phyloP scores from a whole-genome alignment of 441 rosid genomes.

The Mallotus repandus region DNA sequence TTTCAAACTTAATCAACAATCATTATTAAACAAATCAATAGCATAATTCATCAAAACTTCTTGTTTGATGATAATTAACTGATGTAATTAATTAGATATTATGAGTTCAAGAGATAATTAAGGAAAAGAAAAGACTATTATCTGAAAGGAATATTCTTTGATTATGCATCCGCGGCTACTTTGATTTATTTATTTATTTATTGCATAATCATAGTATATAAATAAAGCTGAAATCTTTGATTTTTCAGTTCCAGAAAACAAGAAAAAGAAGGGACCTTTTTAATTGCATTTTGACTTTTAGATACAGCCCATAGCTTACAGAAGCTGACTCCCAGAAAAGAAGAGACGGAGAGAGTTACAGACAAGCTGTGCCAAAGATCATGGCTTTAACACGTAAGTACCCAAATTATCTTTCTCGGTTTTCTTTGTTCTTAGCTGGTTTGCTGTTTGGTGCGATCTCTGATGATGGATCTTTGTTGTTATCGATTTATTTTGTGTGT shows the following conservation, averaged over 20 bases:
- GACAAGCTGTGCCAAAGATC: constrained; percentile 1
- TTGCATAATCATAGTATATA: no score
- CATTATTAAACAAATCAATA: no score
- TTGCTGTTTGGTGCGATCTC: background rate
- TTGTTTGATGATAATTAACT: background rate
- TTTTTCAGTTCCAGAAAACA: no score
- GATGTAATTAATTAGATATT: background rate
- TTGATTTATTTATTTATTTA: no score
- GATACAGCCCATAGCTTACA: background rate
- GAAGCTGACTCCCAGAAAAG: no score
- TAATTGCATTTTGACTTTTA: background rate
- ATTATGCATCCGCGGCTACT: constrained; percentile 2
- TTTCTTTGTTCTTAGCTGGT: background rate
- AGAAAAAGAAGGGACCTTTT: no score
- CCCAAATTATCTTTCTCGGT: constrained; percentile 5
- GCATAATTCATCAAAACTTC: no score
- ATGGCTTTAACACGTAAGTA: constrained; percentile 34
- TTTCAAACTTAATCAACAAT: no score
- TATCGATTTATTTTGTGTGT: background rate
- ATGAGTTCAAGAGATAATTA: no score
- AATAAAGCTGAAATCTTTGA: background rate
- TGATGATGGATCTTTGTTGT: background rate
- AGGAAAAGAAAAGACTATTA: background rate
- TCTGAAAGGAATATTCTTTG: constrained; percentile 23
- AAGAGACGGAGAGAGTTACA: background rate